These are phyloP conservation scores for Yueomyces sp. DNA, from an alignment of 805 yeast species.

Conservation along the genomic window DNA sequence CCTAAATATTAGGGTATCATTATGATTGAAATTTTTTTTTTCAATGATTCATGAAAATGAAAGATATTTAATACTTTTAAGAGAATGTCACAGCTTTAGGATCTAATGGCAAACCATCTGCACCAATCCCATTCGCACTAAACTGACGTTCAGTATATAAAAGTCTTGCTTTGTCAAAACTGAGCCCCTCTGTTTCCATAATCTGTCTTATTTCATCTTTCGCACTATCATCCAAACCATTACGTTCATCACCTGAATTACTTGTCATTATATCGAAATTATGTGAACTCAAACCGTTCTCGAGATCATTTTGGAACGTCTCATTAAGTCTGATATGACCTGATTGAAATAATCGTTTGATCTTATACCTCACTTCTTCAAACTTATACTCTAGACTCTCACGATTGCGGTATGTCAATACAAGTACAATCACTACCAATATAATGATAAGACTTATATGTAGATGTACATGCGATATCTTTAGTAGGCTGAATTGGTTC, in stretches of 20 bases:
- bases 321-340: slow-evolving; percentile 15
- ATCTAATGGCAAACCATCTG: slow-evolving; percentile 56
- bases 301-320: slow-evolving; percentile 35
- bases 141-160: slow-evolving; percentile 34
- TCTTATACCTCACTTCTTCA: neutral
- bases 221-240: slow-evolving; percentile 47
- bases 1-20: too few relatives aligned
- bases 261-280: slow-evolving; percentile 39
- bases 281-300: slow-evolving; percentile 44
- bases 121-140: slow-evolving; percentile 39
- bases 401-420: too few relatives aligned
- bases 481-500: too few relatives aligned
- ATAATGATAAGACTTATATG: too few relatives aligned
- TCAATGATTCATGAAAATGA: too few relatives aligned
- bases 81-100: slow-evolving; percentile 45
- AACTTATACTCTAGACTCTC: neutral
- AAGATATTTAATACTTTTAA: too few relatives aligned
- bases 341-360: slow-evolving; percentile 2
- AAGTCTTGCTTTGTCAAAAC: slow-evolving; percentile 61
- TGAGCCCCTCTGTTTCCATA: slow-evolving; percentile 37
- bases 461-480: too few relatives aligned
- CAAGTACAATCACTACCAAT: too few relatives aligned
- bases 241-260: slow-evolving; percentile 39
- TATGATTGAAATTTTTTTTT: too few relatives aligned
- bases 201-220: slow-evolving; percentile 37